These are phyloP conservation scores for Epichloe gansuensis DNA, from an alignment of 2,329 filamentous ascomycete genomes.

Conservation along the genomic window DNA sequence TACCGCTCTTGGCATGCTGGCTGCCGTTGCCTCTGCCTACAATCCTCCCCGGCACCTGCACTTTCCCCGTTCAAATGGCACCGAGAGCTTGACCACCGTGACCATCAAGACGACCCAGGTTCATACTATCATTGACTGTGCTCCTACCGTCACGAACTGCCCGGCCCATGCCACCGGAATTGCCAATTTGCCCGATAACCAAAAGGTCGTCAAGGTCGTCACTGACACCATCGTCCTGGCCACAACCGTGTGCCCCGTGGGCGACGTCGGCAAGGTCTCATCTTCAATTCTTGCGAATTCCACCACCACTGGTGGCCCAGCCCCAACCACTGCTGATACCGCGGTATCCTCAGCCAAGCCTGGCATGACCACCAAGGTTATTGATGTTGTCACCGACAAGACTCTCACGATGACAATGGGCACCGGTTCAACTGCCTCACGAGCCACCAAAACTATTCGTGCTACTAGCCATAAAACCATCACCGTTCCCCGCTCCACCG, in stretches of 20 bases:
- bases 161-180: constrained; percentile 21
- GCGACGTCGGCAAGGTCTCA: constrained; percentile 27
- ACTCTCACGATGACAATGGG: constrained; percentile 23
- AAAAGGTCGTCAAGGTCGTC: constrained; percentile 21
- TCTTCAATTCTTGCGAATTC: constrained; percentile 25
- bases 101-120: constrained; percentile 42
- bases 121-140: constrained; percentile 45
- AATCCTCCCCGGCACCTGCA: constrained; percentile 21
- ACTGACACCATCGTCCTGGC: constrained; percentile 28
- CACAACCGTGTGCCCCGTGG: constrained; percentile 32
- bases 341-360: constrained; percentile 9
- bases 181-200: constrained; percentile 22
- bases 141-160: constrained; percentile 45
- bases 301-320: constrained; percentile 11
- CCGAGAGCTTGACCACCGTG: constrained; percentile 23
- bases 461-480: constrained; percentile 28
- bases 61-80: constrained; percentile 17
- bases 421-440: constrained; percentile 15
- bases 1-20: constrained; percentile 31
- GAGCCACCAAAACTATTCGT: constrained; percentile 31
- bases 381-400: constrained; percentile 19
- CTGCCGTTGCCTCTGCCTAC: constrained; percentile 30
- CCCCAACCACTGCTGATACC: constrained; percentile 10
- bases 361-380: constrained; percentile 14
- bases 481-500: constrained; percentile 16